Evolutionary conservation across 164 flowering plant species (phyloP).

Genomic region (Magnolia kwangsiensis): DNA sequence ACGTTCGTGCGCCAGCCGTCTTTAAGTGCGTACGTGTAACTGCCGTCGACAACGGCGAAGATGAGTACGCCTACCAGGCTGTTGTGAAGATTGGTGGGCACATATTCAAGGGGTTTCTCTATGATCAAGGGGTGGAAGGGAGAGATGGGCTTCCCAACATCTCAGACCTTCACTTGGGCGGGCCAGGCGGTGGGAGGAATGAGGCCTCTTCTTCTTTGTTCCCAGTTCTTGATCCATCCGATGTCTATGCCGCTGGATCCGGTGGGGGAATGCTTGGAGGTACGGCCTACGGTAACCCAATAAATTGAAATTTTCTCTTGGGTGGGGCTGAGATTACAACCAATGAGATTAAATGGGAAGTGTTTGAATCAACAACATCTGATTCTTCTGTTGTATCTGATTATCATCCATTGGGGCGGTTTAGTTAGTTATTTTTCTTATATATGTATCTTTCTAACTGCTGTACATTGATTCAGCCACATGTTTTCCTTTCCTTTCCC

Average conservation of each 20-base stretch:
- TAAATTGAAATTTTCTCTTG: slow-evolving; percentile 33
- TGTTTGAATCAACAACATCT: not conserved
- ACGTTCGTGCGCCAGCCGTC: slow-evolving; percentile 77
- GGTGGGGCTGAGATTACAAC: not conserved
- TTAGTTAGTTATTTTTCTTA: not conserved
- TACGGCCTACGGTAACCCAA: slow-evolving; percentile 57
- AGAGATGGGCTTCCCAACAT: slow-evolving; percentile 61
- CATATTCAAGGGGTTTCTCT: slow-evolving; percentile 82
- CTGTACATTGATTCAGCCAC: not conserved
- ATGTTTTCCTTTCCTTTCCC: not conserved
- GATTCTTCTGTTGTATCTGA: slow-evolving; percentile 2
- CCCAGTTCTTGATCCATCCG: slow-evolving; percentile 52
- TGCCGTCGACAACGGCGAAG: slow-evolving; percentile 81
- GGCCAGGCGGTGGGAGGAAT: slow-evolving; percentile 30
- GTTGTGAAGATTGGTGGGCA: slow-evolving; percentile 88
- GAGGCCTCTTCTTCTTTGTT: slow-evolving; percentile 43
- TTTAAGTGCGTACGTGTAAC: slow-evolving; percentile 92
- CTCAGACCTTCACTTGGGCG: slow-evolving; percentile 81
- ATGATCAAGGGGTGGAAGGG: slow-evolving; percentile 68
- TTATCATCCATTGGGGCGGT: not conserved
- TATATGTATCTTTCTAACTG: not conserved
- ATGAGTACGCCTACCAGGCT: slow-evolving; percentile 88
- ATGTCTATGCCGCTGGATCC: slow-evolving; percentile 49
- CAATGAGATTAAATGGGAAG: not conserved
- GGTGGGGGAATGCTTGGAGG: slow-evolving; percentile 64